Conservation (phyloP, 257 asterid genomes). For the Plantago elongata region DNA sequence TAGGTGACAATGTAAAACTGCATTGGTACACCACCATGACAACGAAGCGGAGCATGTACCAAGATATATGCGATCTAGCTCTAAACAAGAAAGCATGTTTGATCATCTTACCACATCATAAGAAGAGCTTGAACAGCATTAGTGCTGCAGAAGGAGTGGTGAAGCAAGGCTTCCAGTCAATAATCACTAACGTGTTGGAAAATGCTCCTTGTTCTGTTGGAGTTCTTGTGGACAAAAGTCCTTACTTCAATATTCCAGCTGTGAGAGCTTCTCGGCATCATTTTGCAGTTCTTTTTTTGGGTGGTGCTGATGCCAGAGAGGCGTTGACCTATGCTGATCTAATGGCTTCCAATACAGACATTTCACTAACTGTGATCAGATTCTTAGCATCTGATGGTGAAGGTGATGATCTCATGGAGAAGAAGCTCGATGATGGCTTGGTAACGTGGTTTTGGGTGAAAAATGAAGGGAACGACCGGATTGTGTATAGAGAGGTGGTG, state of each 20-base stretch:
- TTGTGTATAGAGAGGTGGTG: conserved; percentile 60
- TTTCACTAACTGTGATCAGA: conserved; percentile 49
- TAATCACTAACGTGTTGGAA: conserved; percentile 40
- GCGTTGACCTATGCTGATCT: conserved; percentile 66
- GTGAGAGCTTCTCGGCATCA: conserved; percentile 24
- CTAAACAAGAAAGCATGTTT: conserved; percentile 49
- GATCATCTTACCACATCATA: conserved; percentile 45
- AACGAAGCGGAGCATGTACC: conserved; percentile 54
- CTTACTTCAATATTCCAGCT: conserved; percentile 14
- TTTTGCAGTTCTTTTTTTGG: conserved; percentile 58
- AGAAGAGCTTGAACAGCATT: conserved; percentile 12
- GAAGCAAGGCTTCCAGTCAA: conserved; percentile 20
- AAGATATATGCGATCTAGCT: conserved; percentile 73
- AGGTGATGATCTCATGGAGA: conserved; percentile 56
- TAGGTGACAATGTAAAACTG: conserved; percentile 29
- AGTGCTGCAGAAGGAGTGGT: neutral
- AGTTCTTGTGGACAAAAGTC: conserved; percentile 38
- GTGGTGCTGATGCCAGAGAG: conserved; percentile 81
- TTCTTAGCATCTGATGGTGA: conserved; percentile 42
- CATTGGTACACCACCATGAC: conserved; percentile 49
- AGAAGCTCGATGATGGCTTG: conserved; percentile 77
- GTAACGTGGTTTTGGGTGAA: conserved; percentile 93
- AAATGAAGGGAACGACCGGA: conserved; percentile 46
- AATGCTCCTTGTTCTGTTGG: conserved; percentile 87
- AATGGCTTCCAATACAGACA: conserved; percentile 32